A percentile compares a stretch with the other conserved stretches of the same genome.
Evolutionary conservation across 306 rosid genomes (phyloP).

Genomic region (Carpinus viminea): DNA sequence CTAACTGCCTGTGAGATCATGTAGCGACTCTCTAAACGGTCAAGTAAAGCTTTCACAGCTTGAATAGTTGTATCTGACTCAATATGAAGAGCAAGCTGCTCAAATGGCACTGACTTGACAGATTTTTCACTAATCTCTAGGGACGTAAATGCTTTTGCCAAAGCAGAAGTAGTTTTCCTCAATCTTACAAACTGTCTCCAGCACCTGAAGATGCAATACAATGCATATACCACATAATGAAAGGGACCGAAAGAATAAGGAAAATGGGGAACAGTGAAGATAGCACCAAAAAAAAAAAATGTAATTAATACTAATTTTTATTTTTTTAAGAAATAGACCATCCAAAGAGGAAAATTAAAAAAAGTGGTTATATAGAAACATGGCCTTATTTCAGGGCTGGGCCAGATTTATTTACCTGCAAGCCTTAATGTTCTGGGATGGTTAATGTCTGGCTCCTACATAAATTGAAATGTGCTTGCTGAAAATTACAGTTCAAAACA

Average conservation of each 20-base stretch:
- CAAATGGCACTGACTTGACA: conserved; percentile 50
- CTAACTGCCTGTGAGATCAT: conserved; percentile 34
- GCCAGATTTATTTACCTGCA: neutral
- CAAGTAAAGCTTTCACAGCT: conserved; percentile 45
- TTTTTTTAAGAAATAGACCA: neutral
- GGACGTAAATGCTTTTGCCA: conserved; percentile 42
- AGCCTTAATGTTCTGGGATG: no score
- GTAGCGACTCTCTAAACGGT: conserved; percentile 47
- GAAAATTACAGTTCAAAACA: no score
- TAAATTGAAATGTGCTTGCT: no score
- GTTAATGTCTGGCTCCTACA: no score
- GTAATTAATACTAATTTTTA: no score
- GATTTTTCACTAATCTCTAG: conserved; percentile 36
- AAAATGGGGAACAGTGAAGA: neutral
- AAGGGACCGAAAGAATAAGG: neutral
- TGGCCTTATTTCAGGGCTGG: neutral
- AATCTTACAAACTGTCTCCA: conserved; percentile 45
- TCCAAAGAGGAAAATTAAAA: neutral
- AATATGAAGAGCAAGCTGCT: conserved; percentile 51
- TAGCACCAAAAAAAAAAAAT: neutral
- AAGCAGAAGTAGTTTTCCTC: conserved; percentile 39
- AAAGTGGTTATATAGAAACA: neutral
- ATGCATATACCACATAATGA: neutral
- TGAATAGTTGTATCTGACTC: conserved; percentile 45
- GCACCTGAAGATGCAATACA: conserved; percentile 34